Percentiles rank a stretch among this genome's conserved stretches.
Conservation (phyloP, 345 rosid genomes). For the Salix exigua region DNA sequence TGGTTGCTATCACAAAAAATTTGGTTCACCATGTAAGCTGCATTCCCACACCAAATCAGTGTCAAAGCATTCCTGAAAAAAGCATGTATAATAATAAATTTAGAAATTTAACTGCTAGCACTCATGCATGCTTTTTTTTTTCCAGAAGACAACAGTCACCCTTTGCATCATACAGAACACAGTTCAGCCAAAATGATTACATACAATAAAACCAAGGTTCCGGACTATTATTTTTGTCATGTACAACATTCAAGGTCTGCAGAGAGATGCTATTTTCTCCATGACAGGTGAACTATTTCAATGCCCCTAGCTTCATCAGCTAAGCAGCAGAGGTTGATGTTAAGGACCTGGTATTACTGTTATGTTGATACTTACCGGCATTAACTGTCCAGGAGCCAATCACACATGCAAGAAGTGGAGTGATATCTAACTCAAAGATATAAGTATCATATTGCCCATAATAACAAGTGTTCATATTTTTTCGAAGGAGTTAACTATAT, state of each 20-base stretch:
- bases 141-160: background rate
- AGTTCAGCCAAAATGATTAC: background rate
- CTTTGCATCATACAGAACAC: background rate
- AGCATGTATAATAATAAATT: conserved; percentile 12
- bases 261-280: background rate
- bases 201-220: background rate
- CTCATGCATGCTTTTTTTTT: background rate
- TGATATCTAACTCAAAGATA: too few relatives aligned
- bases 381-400: background rate
- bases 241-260: background rate
- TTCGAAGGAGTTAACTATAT: too few relatives aligned
- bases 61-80: conserved; percentile 35
- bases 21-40: conserved; percentile 90
- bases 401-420: background rate
- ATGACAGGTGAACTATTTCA: background rate
- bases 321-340: background rate
- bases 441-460: too few relatives aligned
- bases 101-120: conserved; percentile 8
- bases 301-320: background rate
- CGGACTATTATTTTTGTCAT: background rate
- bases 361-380: background rate
- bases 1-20: conserved; percentile 54
- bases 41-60: conserved; percentile 45
- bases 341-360: background rate
- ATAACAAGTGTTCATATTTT: too few relatives aligned